These are phyloP conservation scores for Tieghemostelium lacteum DNA, from an alignment of 78 protist genomes.

Conservation along the genomic window DNA sequence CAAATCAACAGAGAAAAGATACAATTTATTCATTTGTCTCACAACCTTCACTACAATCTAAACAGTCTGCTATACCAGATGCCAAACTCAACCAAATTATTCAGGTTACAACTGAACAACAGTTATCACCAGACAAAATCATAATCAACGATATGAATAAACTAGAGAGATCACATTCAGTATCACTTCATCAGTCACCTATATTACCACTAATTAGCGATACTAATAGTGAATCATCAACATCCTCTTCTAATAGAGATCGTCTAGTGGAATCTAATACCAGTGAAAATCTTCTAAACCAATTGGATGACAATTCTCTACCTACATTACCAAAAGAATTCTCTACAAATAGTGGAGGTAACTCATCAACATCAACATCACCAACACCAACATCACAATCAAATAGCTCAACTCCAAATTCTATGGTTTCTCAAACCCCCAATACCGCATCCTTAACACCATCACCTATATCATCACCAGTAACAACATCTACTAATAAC, in stretches of 20 bases:
- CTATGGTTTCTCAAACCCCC: neutral
- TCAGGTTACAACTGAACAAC: neutral
- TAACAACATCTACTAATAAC: neutral
- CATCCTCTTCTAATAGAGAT: neutral
- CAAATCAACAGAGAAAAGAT: constrained; percentile 6
- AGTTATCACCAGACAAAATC: neutral
- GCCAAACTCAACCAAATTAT: neutral
- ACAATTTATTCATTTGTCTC: constrained; percentile 19
- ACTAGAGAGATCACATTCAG: neutral
- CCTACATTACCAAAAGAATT: neutral
- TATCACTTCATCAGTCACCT: neutral
- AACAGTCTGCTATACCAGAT: neutral
- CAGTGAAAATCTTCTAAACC: neutral
- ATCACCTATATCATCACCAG: neutral
- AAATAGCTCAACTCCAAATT: neutral
- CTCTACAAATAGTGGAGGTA: neutral
- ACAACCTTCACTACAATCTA: neutral
- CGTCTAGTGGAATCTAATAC: neutral
- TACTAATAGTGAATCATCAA: constrained; percentile 18
- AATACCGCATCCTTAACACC: neutral
- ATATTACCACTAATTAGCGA: neutral
- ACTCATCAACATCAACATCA: too few relatives aligned
- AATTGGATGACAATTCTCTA: neutral
- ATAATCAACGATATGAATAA: neutral
- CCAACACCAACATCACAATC: neutral